Base-by-base conservation (phyloP, 2,329 filamentous ascomycete species). In the Lachnellula hyalina region DNA sequence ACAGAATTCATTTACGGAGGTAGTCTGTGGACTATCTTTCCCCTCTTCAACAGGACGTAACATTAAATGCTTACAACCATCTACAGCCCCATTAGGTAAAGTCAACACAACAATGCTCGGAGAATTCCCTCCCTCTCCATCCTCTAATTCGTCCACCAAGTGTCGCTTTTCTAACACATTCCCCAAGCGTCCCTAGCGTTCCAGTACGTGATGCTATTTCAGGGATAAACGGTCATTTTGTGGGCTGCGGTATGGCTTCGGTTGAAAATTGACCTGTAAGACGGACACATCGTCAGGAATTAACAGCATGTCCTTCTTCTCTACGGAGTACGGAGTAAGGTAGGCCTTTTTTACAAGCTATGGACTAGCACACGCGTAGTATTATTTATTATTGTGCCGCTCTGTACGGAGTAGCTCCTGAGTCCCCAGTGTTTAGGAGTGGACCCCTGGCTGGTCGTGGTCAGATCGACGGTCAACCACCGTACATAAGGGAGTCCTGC, bases 401-500 rank as follows among this genome's bases (percentile, higher is more conserved):
- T 9, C 36, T 40, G 36, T 17, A 17, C 14, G 5, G 11, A 9
- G 12, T 40, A 17, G 36, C 36, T 40, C 12, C 14, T 40, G 36
- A 21, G 21, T 21, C 21, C 21, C 4, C 4, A 11, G 28, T 32
- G 8, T 32, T 32, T 11, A 2, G 3, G 28, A 32, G 28, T 32
- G 28, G 28, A 32, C 9, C 28, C 28, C 28, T 28, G 28, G 7
- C 28, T 9, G 28, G 25, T 5, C 25, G 15, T 41, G 17, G 38
- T 41, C 38, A 41, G 38, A 17, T 41, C 38, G 17, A 41, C 38
- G 38, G 12, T 41, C 38, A 41, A 41, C 38, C 38, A 41, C 38
- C 38, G 14, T 41, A 41, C 38, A 41, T 41, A 41, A 41, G 38
- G 38, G 14, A 3, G 38, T 50, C 52, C 52, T 54, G 52, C 52